Evolutionary conservation across 1,284 basidiomycete species (phyloP).

Genomic region (Fistulinella cinereoalba): DNA sequence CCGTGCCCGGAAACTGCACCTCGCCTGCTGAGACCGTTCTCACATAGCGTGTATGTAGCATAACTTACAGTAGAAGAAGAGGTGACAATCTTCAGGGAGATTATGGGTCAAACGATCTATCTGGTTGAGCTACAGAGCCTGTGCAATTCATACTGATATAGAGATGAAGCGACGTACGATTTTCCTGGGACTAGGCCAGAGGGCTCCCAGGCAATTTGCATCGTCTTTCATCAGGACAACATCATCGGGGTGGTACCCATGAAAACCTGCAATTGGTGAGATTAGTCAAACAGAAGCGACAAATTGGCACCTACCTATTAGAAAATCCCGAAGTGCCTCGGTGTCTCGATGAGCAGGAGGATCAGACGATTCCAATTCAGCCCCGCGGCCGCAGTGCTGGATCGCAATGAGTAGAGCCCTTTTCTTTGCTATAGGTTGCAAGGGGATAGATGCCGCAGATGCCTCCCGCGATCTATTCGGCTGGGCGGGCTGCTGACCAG

Average conservation of each 20-base stretch:
- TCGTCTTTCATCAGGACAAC: slow-evolving; percentile 34
- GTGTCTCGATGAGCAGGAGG: slow-evolving; percentile 26
- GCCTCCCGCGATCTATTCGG: too few relatives aligned
- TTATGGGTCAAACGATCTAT: slow-evolving; percentile 28
- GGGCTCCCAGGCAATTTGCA: neutral
- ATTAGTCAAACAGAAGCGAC: neutral
- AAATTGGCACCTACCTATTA: slow-evolving; percentile 16
- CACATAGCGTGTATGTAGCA: neutral
- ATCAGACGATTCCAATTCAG: slow-evolving; percentile 14
- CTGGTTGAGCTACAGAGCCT: slow-evolving; percentile 20
- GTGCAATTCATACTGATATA: neutral
- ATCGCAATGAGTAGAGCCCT: slow-evolving; percentile 27
- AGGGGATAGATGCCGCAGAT: too few relatives aligned
- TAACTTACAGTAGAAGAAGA: slow-evolving; percentile 39
- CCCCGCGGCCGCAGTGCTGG: slow-evolving; percentile 5
- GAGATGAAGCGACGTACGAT: slow-evolving; percentile 24
- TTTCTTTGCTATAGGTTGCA: slow-evolving; percentile 8
- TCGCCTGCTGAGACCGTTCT: neutral
- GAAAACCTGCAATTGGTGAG: slow-evolving; percentile 13
- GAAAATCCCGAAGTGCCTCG: slow-evolving; percentile 4
- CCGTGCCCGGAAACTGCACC: slow-evolving; percentile 35
- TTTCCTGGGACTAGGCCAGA: slow-evolving; percentile 28
- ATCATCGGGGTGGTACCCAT: slow-evolving; percentile 28
- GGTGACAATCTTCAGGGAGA: slow-evolving; percentile 31
- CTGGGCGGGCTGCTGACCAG: too few relatives aligned